Evolutionary conservation across 345 rosid species (phyloP).

Genomic region (Lepidium didymum): DNA sequence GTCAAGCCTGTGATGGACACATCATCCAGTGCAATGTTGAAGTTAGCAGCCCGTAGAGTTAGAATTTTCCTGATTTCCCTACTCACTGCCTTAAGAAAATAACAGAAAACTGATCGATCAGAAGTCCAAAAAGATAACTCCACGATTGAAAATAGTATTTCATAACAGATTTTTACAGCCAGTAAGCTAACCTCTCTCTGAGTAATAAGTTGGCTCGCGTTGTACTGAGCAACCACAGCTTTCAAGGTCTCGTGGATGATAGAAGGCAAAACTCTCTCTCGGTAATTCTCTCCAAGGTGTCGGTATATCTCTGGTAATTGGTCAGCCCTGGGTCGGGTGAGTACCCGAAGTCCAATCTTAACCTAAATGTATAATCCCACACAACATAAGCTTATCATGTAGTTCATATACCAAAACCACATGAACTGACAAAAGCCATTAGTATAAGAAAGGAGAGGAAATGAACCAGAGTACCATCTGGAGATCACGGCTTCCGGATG

Average conservation of each 20-base stretch:
- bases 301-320: conserved; percentile 62
- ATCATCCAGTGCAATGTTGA: conserved; percentile 71
- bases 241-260: conserved; percentile 78
- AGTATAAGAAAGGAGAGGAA: not conserved
- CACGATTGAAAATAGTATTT: not conserved
- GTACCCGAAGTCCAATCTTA: conserved; percentile 80
- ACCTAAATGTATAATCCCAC: conserved; percentile 35
- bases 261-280: conserved; percentile 72
- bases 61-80: conserved; percentile 65
- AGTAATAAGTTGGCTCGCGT: conserved; percentile 86
- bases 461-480: conserved; percentile 47
- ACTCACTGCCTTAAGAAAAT: conserved; percentile 47
- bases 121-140: not conserved
- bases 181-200: conserved; percentile 62
- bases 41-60: conserved; percentile 60
- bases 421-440: not conserved
- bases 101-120: not conserved
- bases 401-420: not conserved
- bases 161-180: not conserved
- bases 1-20: conserved; percentile 75
- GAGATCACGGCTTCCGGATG: conserved; percentile 87
- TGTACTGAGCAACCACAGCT: conserved; percentile 83
- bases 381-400: not conserved
- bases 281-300: conserved; percentile 60
- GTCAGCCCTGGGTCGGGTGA: conserved; percentile 69